phyloP scores from a whole-genome alignment of 1,139 yeast species.

The Suhomyces bolitotheri region DNA sequence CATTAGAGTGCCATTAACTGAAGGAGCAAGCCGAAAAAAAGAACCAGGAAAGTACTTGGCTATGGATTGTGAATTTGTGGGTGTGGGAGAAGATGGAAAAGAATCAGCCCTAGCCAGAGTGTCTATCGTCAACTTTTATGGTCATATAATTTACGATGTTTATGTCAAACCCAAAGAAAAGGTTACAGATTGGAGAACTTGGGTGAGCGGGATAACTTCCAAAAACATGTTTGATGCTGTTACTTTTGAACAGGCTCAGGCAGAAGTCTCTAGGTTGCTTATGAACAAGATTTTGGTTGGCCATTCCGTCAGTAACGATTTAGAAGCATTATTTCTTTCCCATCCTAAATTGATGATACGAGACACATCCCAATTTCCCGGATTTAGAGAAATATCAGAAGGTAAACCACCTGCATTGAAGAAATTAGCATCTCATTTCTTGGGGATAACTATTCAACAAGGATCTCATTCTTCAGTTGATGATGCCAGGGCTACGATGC shows the following conservation, averaged over 20 bases:
- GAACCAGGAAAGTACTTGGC: constrained; percentile 74
- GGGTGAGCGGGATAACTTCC: constrained; percentile 89
- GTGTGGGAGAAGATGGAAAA: constrained; percentile 73
- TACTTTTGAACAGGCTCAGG: constrained; percentile 65
- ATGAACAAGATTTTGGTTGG: constrained; percentile 68
- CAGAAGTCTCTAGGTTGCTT: constrained; percentile 50
- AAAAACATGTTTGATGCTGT: constrained; percentile 67
- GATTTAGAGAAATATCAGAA: constrained; percentile 57
- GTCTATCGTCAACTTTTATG: constrained; percentile 81
- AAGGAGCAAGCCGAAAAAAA: constrained; percentile 17
- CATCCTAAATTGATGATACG: constrained; percentile 67
- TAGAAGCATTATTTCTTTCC: constrained; percentile 62
- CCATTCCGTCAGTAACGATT: constrained; percentile 80
- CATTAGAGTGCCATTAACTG: neutral
- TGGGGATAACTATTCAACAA: constrained; percentile 65
- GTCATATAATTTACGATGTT: constrained; percentile 66
- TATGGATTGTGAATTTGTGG: constrained; percentile 93
- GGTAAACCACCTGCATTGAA: constrained; percentile 77
- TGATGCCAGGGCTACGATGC: constrained; percentile 88
- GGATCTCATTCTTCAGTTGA: constrained; percentile 86
- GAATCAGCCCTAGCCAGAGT: constrained; percentile 81
- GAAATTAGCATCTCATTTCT: constrained; percentile 56
- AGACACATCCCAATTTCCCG: constrained; percentile 70
- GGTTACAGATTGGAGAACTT: constrained; percentile 90
- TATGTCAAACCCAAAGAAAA: constrained; percentile 73